Evolutionary conservation across 352 stramenopile species (phyloP).

Genomic region (Globisporangium sylvaticum): DNA sequence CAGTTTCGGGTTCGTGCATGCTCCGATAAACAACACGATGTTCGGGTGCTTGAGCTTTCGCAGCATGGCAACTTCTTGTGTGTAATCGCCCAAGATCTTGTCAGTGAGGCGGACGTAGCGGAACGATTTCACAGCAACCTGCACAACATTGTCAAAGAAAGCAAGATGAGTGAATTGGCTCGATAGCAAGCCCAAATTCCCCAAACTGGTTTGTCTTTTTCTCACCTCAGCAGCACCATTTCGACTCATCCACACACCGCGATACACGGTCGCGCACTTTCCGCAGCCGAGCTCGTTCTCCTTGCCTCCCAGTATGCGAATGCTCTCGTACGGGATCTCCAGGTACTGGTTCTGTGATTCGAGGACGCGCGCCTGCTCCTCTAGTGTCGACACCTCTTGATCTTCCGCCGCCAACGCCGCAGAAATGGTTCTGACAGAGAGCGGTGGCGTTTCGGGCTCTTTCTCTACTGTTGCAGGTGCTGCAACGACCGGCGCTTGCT

Average conservation of each 20-base stretch:
- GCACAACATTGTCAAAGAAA: neutral
- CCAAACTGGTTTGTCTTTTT: neutral
- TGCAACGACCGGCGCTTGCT: slow-evolving; percentile 6
- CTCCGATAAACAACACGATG: slow-evolving; percentile 89
- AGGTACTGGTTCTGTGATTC: slow-evolving; percentile 85
- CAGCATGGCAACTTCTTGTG: slow-evolving; percentile 79
- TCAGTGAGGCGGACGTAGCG: slow-evolving; percentile 86
- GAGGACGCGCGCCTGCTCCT: slow-evolving; percentile 80
- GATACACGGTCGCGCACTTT: slow-evolving; percentile 85
- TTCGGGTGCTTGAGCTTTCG: slow-evolving; percentile 88
- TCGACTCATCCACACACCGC: slow-evolving; percentile 82
- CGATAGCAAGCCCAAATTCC: neutral
- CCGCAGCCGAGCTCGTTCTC: slow-evolving; percentile 86
- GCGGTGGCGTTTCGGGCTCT: slow-evolving; percentile 32
- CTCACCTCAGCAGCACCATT: slow-evolving; percentile 74
- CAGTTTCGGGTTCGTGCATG: slow-evolving; percentile 84
- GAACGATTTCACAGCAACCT: slow-evolving; percentile 85
- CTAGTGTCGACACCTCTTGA: slow-evolving; percentile 58
- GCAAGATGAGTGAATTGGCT: neutral
- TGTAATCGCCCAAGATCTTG: slow-evolving; percentile 86
- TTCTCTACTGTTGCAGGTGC: slow-evolving; percentile 22
- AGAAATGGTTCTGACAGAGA: slow-evolving; percentile 29
- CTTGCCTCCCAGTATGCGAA: slow-evolving; percentile 81
- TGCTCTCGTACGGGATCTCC: slow-evolving; percentile 86
- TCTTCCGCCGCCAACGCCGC: slow-evolving; percentile 37